A percentile compares a stretch with the other conserved stretches of the same genome.
Conservation (phyloP, 2,329 filamentous ascomycete genomes). For the Sphaerostilbella broomeana region DNA sequence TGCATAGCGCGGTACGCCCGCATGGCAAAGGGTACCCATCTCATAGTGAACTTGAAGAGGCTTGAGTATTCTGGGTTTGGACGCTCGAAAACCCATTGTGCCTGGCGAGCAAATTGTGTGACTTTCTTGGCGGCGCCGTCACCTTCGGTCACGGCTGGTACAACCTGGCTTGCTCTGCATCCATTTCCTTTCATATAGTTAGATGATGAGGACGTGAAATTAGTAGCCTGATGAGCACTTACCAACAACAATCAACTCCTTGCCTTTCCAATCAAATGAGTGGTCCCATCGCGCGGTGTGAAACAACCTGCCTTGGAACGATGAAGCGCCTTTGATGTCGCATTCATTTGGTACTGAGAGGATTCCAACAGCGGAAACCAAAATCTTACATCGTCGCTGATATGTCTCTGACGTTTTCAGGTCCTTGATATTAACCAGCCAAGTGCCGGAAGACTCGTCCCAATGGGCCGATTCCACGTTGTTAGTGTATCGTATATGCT, state of each 20-base stretch:
- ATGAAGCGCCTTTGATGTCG: constrained; percentile 16
- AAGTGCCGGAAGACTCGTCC: constrained; percentile 17
- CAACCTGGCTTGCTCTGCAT: constrained; percentile 22
- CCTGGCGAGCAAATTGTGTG: constrained; percentile 43
- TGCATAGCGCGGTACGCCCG: constrained; percentile 17
- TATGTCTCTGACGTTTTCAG: constrained; percentile 2
- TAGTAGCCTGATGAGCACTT: background rate
- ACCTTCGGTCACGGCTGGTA: constrained; percentile 19
- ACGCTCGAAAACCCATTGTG: constrained; percentile 37
- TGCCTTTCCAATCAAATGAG: constrained; percentile 20
- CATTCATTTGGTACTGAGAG: constrained; percentile 19
- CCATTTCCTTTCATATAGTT: constrained; percentile 20
- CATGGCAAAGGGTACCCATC: constrained; percentile 19
- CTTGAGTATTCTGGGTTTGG: constrained; percentile 19
- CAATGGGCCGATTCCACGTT: constrained; percentile 19
- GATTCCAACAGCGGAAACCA: constrained; percentile 22
- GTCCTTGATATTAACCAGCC: constrained; percentile 17
- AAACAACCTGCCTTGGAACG: constrained; percentile 19
- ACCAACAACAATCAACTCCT: constrained; percentile 21
- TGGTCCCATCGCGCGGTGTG: constrained; percentile 24
- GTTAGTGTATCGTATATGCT: constrained; percentile 16
- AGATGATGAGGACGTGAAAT: too few relatives aligned
- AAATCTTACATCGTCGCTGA: constrained; percentile 13
- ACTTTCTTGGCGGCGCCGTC: constrained; percentile 28
- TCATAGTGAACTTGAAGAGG: constrained; percentile 21